phyloP scores from a whole-genome alignment of 257 asterid species.

The Fraxinus anomala region DNA sequence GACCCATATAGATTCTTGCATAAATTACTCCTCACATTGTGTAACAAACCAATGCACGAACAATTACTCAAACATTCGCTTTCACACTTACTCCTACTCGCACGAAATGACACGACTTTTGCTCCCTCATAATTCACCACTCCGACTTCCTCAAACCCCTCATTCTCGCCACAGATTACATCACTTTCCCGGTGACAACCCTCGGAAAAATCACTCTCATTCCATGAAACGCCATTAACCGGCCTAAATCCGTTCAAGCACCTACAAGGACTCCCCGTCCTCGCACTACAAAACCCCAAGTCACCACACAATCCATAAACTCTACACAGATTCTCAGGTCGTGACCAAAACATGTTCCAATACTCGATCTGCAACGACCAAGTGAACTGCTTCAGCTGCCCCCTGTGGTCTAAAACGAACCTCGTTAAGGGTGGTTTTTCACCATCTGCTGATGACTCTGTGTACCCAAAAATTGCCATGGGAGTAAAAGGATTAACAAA shows the following conservation, averaged over 20 bases:
- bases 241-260: slow-evolving; percentile 67
- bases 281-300: slow-evolving; percentile 60
- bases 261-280: slow-evolving; percentile 49
- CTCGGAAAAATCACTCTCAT: slow-evolving; percentile 59
- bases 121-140: slow-evolving; percentile 49
- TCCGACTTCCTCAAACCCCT: slow-evolving; percentile 67
- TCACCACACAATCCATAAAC: slow-evolving; percentile 72
- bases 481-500: slow-evolving; percentile 60
- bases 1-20: slow-evolving; percentile 66
- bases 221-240: slow-evolving; percentile 50
- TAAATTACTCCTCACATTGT: slow-evolving; percentile 40
- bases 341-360: slow-evolving; percentile 83
- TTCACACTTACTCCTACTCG: slow-evolving; percentile 58
- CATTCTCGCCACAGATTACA: slow-evolving; percentile 44
- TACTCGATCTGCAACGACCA: slow-evolving; percentile 65
- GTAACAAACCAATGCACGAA: slow-evolving; percentile 67
- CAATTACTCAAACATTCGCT: slow-evolving; percentile 57
- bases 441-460: slow-evolving; percentile 62
- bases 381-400: slow-evolving; percentile 68
- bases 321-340: slow-evolving; percentile 63
- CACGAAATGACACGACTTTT: slow-evolving; percentile 39
- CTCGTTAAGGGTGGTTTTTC: slow-evolving; percentile 64
- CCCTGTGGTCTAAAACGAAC: slow-evolving; percentile 58
- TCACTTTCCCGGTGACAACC: slow-evolving; percentile 55
- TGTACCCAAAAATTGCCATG: slow-evolving; percentile 68